Percentiles rank a stretch among this genome's conserved stretches.
These are phyloP conservation scores for Suillus variegatus DNA, from an alignment of 768 basidiomycete species.

Conservation along the genomic window DNA sequence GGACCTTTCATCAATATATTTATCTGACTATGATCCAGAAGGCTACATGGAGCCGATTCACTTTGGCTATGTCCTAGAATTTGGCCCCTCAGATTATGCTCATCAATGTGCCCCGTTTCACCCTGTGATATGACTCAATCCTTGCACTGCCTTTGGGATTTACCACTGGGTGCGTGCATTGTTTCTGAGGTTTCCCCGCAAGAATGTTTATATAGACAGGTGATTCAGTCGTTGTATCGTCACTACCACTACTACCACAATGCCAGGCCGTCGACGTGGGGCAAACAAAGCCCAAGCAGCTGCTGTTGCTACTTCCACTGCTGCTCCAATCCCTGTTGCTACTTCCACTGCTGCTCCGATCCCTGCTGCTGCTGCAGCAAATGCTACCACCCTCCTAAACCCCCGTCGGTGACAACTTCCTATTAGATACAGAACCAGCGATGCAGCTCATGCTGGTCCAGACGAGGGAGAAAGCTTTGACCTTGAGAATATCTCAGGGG, in stretches of 20 bases:
- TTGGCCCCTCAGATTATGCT: too few species aligned
- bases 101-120: too few species aligned
- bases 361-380: too few species aligned
- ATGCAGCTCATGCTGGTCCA: neutral
- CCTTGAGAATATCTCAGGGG: neutral
- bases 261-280: neutral
- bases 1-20: too few species aligned
- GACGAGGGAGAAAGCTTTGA: neutral
- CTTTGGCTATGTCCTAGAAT: too few species aligned
- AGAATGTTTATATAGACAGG: neutral
- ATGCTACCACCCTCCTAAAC: too few species aligned
- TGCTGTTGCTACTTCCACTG: constrained; percentile 6
- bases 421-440: neutral
- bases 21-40: too few species aligned
- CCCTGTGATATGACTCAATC: too few species aligned
- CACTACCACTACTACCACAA: neutral
- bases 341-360: constrained; percentile 6
- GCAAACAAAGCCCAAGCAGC: neutral
- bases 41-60: too few species aligned
- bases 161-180: neutral
- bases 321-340: too few species aligned
- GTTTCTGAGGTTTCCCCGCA: neutral
- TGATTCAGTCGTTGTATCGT: neutral
- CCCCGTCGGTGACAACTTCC: neutral
- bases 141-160: too few species aligned